phyloP scores from a whole-genome alignment of 2,329 filamentous ascomycete species.

The Botryosphaeria agaves region DNA sequence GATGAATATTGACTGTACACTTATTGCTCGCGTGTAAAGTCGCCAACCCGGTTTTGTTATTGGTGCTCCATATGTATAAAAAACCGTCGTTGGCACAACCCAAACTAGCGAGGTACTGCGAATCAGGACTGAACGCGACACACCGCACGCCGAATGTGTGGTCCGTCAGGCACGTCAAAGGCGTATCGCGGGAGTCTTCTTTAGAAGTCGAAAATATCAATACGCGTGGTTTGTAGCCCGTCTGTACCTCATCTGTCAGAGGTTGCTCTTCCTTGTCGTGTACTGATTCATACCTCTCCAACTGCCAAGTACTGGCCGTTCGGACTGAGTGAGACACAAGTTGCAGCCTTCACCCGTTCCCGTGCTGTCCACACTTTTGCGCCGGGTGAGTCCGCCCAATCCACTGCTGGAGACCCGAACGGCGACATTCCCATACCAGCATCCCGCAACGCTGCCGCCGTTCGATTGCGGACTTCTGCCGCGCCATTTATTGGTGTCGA shows the following conservation, averaged over 20 bases:
- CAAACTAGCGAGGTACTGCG: slow-evolving; percentile 71
- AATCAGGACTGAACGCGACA: slow-evolving; percentile 78
- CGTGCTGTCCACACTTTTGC: slow-evolving; percentile 72
- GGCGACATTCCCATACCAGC: slow-evolving; percentile 23
- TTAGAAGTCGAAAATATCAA: slow-evolving; percentile 68
- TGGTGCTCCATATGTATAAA: slow-evolving; percentile 78
- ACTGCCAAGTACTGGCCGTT: slow-evolving; percentile 81
- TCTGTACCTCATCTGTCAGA: slow-evolving; percentile 34
- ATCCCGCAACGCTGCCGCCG: slow-evolving; percentile 35
- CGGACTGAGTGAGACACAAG: slow-evolving; percentile 72
- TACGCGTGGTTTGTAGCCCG: slow-evolving; percentile 81
- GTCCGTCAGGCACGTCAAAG: slow-evolving; percentile 72
- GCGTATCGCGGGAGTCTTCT: slow-evolving; percentile 63
- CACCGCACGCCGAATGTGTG: slow-evolving; percentile 80
- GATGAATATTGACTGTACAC: slow-evolving; percentile 71
- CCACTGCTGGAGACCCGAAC: slow-evolving; percentile 29
- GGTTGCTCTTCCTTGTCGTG: not conserved
- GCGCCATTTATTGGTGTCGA: slow-evolving; percentile 38
- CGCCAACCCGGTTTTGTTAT: slow-evolving; percentile 62
- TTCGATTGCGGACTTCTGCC: slow-evolving; percentile 37
- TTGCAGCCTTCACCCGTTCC: slow-evolving; percentile 87
- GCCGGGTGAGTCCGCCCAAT: slow-evolving; percentile 38
- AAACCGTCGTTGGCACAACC: slow-evolving; percentile 87
- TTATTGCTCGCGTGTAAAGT: slow-evolving; percentile 76
- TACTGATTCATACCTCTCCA: slow-evolving; percentile 45